Evolutionary conservation across 129 eudicot species (phyloP), one percentile per base, ranked within the genome.

Genomic region (Flaveria linearis): DNA sequence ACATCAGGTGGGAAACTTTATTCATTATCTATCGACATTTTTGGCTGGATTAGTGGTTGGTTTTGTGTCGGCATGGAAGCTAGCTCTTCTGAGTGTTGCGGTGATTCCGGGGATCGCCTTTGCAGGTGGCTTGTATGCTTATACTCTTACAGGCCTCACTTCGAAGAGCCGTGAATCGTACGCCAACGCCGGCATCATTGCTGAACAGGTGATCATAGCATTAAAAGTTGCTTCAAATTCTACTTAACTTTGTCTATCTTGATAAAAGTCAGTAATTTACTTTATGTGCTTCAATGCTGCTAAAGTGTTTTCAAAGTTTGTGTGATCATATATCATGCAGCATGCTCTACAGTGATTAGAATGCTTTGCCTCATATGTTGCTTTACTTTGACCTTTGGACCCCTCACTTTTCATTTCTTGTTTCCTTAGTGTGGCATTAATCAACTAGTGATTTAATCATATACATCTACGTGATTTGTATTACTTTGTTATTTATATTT

Each of bases 21-120:
- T 94, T 11, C 99, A 94, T 82, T 94, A 94, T 85, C 90, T 94
- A 6, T 94, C 99, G 5, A 94, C 99, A 6, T 94, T 94, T 82
- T 58, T 94, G 90, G 99, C 99, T 50, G 99, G 99, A 51, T 73
- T 94, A 90, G 99, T 94, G 90, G 99, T 94, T 57, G 99, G 99
- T 84, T 94, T 94, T 75, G 94, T 94, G 68, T 94, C 99, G 22
- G 97, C 99, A 77, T 94, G 99, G 99, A 89, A 76, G 92, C 86
- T 94, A 42, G 99, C 99, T 41, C 85, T 91, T 74, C 92, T 94
- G 7, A 94, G 99, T 74, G 88, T 94, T 65, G 99, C 99, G 26
- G 99, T 94, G 39, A 94, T 94, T 26, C 99, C 99, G 0, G 99
- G 99, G 23, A 94, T 94, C 60, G 99, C 99, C 11, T 94, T 94